Conservation (phyloP, 1,284 basidiomycete species). For the Sporisorium scitamineum region DNA sequence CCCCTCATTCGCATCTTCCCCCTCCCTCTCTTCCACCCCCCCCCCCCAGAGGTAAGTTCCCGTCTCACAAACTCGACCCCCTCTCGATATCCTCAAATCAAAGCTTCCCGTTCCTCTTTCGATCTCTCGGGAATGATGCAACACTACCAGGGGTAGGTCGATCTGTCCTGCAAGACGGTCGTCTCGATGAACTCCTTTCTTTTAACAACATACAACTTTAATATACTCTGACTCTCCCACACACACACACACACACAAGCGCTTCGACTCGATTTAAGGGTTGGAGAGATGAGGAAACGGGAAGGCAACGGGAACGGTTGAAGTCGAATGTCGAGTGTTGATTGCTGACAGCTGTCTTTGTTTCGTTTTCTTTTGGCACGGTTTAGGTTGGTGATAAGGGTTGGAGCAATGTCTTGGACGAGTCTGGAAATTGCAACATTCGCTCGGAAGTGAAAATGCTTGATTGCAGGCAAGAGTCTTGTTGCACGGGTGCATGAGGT, state of each 20-base stretch:
- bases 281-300: not conserved
- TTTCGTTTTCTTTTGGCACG: not conserved
- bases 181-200: conserved; percentile 41
- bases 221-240: conserved; percentile 49
- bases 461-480: not conserved
- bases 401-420: not conserved
- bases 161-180: conserved; percentile 45
- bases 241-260: not conserved
- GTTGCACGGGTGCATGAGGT: not conserved
- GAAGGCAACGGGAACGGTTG: not conserved
- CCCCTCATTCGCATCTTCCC: not conserved
- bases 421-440: not conserved
- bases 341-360: not conserved
- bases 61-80: not conserved
- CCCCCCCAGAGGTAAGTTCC: conserved; percentile 15
- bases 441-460: not conserved
- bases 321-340: not conserved
- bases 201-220: conserved; percentile 52
- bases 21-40: conserved; percentile 29
- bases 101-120: not conserved
- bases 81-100: not conserved
- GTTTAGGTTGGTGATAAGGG: not conserved
- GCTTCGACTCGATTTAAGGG: not conserved
- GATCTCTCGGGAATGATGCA: conserved; percentile 34
- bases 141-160: conserved; percentile 38